Base-by-base conservation (phyloP, 805 yeast genomes). In the Lipomyces orientalis region DNA sequence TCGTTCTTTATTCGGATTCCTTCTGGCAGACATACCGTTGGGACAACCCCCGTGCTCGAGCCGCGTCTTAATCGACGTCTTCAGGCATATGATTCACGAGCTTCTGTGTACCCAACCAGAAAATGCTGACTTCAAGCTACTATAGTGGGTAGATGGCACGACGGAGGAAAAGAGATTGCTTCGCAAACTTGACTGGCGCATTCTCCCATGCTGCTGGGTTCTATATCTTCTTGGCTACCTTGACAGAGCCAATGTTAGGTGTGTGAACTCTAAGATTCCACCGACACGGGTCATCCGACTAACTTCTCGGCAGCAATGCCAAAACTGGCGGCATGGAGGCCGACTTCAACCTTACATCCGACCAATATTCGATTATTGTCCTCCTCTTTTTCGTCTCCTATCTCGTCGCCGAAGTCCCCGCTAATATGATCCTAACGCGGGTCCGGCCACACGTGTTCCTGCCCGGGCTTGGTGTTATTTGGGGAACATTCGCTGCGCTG, bases 161-260 rank as follows among this genome's bases (percentile, higher is more conserved):
- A 16, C 68, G 7, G 52, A 14, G 37, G 85, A 84, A 68, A 77
- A 73, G 61, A 82, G 78, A 65, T 80, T 85, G n/a, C 80, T 81
- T 35, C 74, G 85, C 58, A 85, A 83, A 68, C 76, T 84, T 52
- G 89, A 86, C 71, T 35, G 81, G 10, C 75, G 86, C 67, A 78
- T 85, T 61, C 75, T 85, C 65, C 87, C 87, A 19, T 83, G 82
- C 83, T 71, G 84, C 34, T 82, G 83, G 67, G 77, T 81, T 66
- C 81, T 85, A 68, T 85, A 84, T 71, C 82, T 85, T 66, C 79
- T 85, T 69, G 85, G 85, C 29, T 69, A 60, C 35, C 43, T 66
- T 62, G 68, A 62, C 85, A 12, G 49, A 14, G n/a, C 49, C 12
- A 57, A 79, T 82, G 14, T 19, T 52, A 3, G 14, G 14, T 14